Base-by-base conservation (phyloP, 73 alveolate species). In the Loxodes magnus region DNA sequence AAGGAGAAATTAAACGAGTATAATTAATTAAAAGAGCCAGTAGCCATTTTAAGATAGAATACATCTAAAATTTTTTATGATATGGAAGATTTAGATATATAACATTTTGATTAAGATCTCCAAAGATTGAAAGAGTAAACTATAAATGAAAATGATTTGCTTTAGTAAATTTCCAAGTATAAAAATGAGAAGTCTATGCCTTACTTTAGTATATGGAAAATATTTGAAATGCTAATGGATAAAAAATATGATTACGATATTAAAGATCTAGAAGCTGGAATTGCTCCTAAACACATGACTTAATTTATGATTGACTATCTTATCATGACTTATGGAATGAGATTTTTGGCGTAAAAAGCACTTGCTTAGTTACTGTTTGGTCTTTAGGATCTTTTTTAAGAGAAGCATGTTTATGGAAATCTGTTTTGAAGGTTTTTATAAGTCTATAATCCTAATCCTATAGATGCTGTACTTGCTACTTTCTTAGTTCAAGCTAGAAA, bases 401-500 rank as follows among this genome's bases (percentile, higher is more conserved):
- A 10, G 7, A 41, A 41, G 2, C 59, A 46, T 19, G 43, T 41
- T 1, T 46, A 46, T 46, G 59, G 59, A 7, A 23, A n/a, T 46
- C 27, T 46, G 26, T 46, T 46, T 22, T 46, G 59, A 2, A 46
- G 59, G 60, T 46, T 46, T 2, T 19, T 46, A 10, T 37, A 41
- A 46, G 14, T 46, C 6, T 46, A 25, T 41, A 37, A 46, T 24
- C 59, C 59, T 1, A 37, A 41, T n/a, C 59, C 59, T n/a, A n/a
- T n/a, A n/a, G n/a, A n/a, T n/a, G n/a, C n/a, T n/a, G n/a, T n/a
- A n/a, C n/a, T n/a, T n/a, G n/a, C n/a, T n/a, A n/a, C n/a, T n/a
- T n/a, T n/a, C n/a, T n/a, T n/a, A n/a, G n/a, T n/a, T n/a, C n/a
- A n/a, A n/a, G n/a, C n/a, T n/a, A n/a, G n/a, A n/a, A n/a, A n/a